phyloP scores from a whole-genome alignment of 257 asterid genomes.

The Leptodermis oblonga region DNA sequence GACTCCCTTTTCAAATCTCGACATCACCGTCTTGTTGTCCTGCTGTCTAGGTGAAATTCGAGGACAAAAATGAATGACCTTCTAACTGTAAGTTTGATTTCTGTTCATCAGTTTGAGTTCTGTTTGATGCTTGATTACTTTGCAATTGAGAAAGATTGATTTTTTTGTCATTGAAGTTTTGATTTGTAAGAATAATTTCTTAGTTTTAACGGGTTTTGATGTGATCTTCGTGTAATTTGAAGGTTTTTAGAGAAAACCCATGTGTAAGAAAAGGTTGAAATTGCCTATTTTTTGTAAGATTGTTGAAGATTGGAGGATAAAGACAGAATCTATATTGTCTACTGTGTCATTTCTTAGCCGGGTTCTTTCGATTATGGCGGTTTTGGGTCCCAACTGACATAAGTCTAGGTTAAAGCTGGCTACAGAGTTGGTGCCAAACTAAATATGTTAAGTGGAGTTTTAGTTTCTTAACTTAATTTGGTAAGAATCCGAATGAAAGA shows the following conservation, averaged over 20 bases:
- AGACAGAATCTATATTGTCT: neutral
- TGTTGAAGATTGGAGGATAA: neutral
- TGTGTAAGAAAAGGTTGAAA: neutral
- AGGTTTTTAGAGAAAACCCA: neutral
- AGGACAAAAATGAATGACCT: conserved; percentile 56
- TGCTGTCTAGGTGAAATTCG: conserved; percentile 6
- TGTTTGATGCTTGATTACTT: neutral
- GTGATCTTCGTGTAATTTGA: conserved; percentile 1
- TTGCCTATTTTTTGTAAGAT: neutral
- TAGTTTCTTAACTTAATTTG: neutral
- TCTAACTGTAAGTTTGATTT: conserved; percentile 44
- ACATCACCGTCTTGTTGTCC: neutral
- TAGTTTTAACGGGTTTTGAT: neutral
- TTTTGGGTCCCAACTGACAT: neutral
- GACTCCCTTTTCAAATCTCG: conserved; percentile 1
- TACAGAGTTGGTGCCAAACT: neutral
- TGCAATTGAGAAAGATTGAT: neutral
- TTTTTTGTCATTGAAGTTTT: neutral
- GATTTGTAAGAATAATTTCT: neutral
- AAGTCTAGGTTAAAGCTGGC: neutral
- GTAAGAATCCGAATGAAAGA: neutral
- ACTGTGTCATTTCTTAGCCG: neutral
- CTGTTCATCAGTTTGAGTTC: neutral
- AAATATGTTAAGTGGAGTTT: neutral
- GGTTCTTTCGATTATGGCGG: neutral